phyloP scores from a whole-genome alignment of 2,329 filamentous ascomycete genomes.

The Colletotrichum shisoi region DNA sequence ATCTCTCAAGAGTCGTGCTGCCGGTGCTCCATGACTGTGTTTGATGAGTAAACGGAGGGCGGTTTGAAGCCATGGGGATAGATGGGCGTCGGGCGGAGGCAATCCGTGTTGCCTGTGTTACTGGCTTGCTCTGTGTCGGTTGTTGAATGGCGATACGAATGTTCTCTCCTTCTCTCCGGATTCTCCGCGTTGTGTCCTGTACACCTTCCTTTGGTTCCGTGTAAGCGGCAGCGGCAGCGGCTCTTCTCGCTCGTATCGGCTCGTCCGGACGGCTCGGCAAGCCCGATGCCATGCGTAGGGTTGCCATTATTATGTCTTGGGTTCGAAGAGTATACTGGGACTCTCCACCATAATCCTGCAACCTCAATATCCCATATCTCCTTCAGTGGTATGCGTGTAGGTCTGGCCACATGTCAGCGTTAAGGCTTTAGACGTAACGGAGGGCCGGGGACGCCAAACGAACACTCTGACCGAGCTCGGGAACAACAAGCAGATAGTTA shows the following conservation, averaged over 20 bases:
- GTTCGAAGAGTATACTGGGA: constrained; percentile 39
- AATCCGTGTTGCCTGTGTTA: constrained; percentile 52
- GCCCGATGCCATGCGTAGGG: constrained; percentile 52
- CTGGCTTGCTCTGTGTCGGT: constrained; percentile 41
- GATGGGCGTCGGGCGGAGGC: constrained; percentile 45
- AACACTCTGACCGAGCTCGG: constrained; percentile 22
- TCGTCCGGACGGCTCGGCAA: constrained; percentile 53
- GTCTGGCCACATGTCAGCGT: constrained; percentile 29
- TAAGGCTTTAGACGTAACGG: constrained; percentile 3
- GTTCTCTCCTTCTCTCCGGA: constrained; percentile 33
- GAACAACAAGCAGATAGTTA: constrained; percentile 41
- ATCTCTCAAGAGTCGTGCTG: constrained; percentile 47
- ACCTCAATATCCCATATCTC: constrained; percentile 38
- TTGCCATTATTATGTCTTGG: constrained; percentile 54
- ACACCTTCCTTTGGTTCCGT: constrained; percentile 31
- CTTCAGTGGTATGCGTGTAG: constrained; percentile 29
- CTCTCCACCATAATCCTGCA: constrained; percentile 39
- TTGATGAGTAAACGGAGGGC: constrained; percentile 53
- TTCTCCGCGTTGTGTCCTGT: constrained; percentile 17
- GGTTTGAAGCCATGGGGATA: constrained; percentile 42
- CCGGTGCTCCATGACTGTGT: constrained; percentile 55
- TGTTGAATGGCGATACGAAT: constrained; percentile 26
- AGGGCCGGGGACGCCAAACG: constrained; percentile 37
- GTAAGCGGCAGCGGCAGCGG: constrained; percentile 35
- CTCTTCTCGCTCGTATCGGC: constrained; percentile 45